These are phyloP conservation scores for Psilocybe subaeruginosa DNA, from an alignment of 768 basidiomycete genomes.

Conservation along the genomic window DNA sequence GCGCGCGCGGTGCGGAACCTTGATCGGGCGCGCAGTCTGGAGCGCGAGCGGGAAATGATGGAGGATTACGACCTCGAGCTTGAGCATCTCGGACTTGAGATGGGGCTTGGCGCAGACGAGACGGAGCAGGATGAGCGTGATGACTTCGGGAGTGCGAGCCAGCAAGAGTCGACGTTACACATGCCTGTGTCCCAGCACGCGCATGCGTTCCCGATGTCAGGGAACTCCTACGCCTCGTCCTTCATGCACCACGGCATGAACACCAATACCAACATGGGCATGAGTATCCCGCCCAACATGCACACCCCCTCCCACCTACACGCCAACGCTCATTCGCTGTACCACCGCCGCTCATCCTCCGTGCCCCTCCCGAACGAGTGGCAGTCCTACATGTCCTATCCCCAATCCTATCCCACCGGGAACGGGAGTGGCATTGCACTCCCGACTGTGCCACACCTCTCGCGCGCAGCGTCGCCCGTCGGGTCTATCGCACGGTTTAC, in stretches of 20 bases:
- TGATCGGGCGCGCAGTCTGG: constrained; percentile 36
- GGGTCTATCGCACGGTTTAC: constrained; percentile 4
- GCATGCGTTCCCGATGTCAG: not conserved
- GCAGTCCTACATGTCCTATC: constrained; percentile 16
- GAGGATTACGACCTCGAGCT: not conserved
- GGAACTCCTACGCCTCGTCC: too few species aligned
- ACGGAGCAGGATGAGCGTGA: not conserved
- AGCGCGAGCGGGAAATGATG: constrained; percentile 18
- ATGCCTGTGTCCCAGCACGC: constrained; percentile 1
- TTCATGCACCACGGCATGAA: not conserved
- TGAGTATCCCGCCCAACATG: not conserved
- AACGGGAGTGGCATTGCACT: constrained; percentile 40
- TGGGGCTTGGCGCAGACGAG: not conserved
- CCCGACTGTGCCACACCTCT: constrained; percentile 45
- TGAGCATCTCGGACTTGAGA: not conserved
- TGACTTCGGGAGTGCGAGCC: not conserved
- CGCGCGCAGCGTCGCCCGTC: constrained; percentile 23
- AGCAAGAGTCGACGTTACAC: not conserved
- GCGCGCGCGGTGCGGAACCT: constrained; percentile 60
- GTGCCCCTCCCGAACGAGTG: constrained; percentile 62
- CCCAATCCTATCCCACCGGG: constrained; percentile 10
- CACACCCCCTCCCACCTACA: not conserved
- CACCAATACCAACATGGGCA: not conserved
- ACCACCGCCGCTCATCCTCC: constrained; percentile 60
- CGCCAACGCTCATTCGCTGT: constrained; percentile 16